Base-by-base conservation (phyloP, 2,329 filamentous ascomycete genomes). In the Aspergillus brunneoviolaceus region DNA sequence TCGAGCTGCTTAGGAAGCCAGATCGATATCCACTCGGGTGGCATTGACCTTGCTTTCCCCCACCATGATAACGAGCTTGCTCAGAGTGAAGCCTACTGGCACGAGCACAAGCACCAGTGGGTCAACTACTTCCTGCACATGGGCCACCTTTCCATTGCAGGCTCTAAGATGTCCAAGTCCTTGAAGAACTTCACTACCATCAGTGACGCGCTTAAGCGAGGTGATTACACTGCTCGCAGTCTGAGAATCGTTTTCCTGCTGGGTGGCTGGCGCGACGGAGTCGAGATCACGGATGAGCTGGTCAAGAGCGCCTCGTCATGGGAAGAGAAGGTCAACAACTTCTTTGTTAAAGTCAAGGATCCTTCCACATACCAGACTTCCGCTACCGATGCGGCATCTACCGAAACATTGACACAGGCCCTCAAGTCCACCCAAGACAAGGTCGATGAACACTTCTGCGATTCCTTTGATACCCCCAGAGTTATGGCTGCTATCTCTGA, bases 181-280 rank as follows among this genome's bases (percentile, higher is more conserved):
- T 78, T 98, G 59, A 97, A 98, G 80, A 98, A 97, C 75, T 97
- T 97, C 76, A 92, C 92, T 47, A 96, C 94, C 0, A 96, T 98
- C 63, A 85, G 91, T 31, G 90, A 96, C 73, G 92, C 93, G 0
- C 79, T 98, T 7, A 77, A 80, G 3, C 79, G 81, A 35, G 84
- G 84, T 42, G 84, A 87, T 52, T 96, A 91, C 81, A 95, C 91
- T 0, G 82, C 92, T 0, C 84, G 94, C 61, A 87, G 87, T 58
- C 83, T 97, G 79, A 86, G 94, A 50, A 89, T 96, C 56, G 89
- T 95, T 16, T 96, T 97, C 77, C 77, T 98, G 50, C 85, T 96
- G 67, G 92, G 93, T 49, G 87, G 86, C 52, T 98, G 94, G 93
- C 91, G 91, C 67, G 91, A 96, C 53, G 91, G 92, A 1, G 88